Conservation (phyloP, 148 eudicot species). For the Fagopyrum esculentum region DNA sequence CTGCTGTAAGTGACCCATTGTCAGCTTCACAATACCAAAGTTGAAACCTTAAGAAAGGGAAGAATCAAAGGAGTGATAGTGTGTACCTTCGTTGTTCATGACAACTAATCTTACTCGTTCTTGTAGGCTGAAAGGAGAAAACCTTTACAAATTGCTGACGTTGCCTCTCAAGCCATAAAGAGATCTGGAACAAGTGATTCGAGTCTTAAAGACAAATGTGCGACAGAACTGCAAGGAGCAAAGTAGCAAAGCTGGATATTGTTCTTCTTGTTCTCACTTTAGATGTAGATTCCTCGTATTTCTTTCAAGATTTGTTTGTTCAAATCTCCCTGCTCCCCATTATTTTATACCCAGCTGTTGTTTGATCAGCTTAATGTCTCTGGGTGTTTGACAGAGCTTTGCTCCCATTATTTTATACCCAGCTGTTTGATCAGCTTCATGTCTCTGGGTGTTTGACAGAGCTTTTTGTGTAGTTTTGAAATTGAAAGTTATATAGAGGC, state of each 20-base stretch:
- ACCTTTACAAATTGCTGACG: background rate
- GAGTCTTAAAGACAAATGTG: background rate
- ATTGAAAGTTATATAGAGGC: no score
- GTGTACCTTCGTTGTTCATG: background rate
- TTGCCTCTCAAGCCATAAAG: background rate
- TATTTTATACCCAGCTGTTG: background rate
- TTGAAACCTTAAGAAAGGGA: background rate
- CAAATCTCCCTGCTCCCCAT: background rate
- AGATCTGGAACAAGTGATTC: background rate
- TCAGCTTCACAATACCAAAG: background rate
- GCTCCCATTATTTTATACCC: background rate
- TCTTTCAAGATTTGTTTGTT: background rate
- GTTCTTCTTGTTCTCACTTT: background rate
- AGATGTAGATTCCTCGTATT: background rate
- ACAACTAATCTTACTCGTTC: background rate
- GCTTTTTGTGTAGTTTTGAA: no score
- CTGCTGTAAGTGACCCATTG: background rate
- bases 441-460: no score
- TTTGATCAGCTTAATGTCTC: no score
- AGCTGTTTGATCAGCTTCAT: background rate
- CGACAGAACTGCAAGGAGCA: background rate
- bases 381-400: no score
- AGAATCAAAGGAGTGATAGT: background rate
- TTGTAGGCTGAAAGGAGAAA: background rate
- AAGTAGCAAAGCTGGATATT: background rate